Base-by-base conservation (phyloP, 1,284 basidiomycete species). In the Cutaneotrichosporon cyanovorans region DNA sequence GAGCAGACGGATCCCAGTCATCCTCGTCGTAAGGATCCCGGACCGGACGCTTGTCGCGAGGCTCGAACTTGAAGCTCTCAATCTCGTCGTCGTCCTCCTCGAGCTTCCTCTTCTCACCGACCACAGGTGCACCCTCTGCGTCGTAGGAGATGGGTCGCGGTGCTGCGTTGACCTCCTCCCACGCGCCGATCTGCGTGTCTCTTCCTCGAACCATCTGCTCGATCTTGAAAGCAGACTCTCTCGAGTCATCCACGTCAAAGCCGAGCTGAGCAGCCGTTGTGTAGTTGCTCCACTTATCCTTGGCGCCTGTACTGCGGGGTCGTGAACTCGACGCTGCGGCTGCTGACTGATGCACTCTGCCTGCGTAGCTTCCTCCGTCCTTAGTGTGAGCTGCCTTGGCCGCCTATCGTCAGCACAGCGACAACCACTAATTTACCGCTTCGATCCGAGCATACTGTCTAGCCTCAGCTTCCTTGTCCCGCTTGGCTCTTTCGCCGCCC, bases 391-490 rank as follows among this genome's bases (percentile, higher is more conserved):
- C 51, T 5, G 58, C 54, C 31, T 54, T 55, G 6, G 66, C 67
- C n/a, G 66, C 60, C 61, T 65, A 36, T 1, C 40, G 37, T 39
- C 38, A 48, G 37, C 28, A 32, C 9, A 19, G 4, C 2, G 15
- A 5, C n/a, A 12, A 11, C 14, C 14, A n/a, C 5, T 2, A 9
- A 51, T 80, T 56, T 50, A 87, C 90, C 73, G 78, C 80, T 59
- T 96, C 87, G 50, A 98, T 84, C 46, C 82, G 75, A 12, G 77
- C 82, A 78, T 97, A 87, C 65, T 95, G 87, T 53, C 81, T 75
- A 59, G 81, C 84, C 72, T 92, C 89, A 61, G 89, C 84, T 45
- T 85, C 87, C 39, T 78, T 77, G 58, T 95, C 91, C 68, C 84
- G 82, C 74, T 87, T 87, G 45, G 81, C 80, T 73, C 84, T 83